These are phyloP conservation scores for Populus nigra DNA, from an alignment of 345 rosid species.

Conservation along the genomic window DNA sequence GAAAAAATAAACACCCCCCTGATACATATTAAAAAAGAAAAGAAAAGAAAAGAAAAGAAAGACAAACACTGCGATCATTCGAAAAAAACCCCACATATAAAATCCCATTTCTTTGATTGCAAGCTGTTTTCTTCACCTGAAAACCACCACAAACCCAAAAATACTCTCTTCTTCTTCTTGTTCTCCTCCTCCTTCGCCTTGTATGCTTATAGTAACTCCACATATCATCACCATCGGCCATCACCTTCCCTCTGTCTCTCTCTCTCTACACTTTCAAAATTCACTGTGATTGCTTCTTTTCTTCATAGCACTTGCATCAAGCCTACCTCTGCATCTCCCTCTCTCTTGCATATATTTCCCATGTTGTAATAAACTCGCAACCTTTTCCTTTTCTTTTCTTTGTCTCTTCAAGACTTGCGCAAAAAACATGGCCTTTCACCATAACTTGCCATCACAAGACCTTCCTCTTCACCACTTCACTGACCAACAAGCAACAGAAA, in stretches of 20 bases:
- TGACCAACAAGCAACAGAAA: slow-evolving; percentile 48
- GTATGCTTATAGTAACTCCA: slow-evolving; percentile 14
- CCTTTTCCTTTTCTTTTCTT: neutral
- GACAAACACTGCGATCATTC: neutral
- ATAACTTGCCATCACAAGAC: slow-evolving; percentile 65
- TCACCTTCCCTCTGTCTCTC: neutral
- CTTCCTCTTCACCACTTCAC: slow-evolving; percentile 76
- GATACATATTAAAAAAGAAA: too few relatives aligned
- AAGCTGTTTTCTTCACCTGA: slow-evolving; percentile 25
- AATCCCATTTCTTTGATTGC: slow-evolving; percentile 4
- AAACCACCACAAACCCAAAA: slow-evolving; percentile 17
- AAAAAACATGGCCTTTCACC: slow-evolving; percentile 71
- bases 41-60: too few relatives aligned
- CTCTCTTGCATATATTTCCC: slow-evolving; percentile 12
- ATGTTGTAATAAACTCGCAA: slow-evolving; percentile 24
- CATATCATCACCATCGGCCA: slow-evolving; percentile 3
- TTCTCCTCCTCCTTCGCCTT: neutral
- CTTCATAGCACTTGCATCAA: neutral
- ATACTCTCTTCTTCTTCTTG: neutral
- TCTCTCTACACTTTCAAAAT: neutral
- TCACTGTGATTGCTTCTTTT: neutral
- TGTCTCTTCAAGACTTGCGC: neutral
- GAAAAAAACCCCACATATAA: neutral
- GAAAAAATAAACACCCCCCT: too few relatives aligned
- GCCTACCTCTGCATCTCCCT: slow-evolving; percentile 6